phyloP scores from a whole-genome alignment of 495 filamentous ascomycete species.

The Usnea hakonensis region DNA sequence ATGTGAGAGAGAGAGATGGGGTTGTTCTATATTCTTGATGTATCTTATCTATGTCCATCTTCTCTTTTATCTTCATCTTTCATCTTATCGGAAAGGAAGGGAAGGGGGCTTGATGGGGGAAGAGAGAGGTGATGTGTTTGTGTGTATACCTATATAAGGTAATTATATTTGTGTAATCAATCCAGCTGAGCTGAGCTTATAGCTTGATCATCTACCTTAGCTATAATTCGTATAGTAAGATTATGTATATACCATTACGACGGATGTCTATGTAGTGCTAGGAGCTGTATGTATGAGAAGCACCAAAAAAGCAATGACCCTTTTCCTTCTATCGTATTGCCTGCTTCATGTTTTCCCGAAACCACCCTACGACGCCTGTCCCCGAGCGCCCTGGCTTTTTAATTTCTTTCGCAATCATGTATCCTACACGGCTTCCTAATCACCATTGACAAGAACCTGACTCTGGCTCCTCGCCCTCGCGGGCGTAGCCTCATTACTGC shows the following conservation, averaged over 20 bases:
- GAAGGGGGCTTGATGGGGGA: too few relatives aligned
- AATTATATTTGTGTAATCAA: background rate
- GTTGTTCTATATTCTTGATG: too few relatives aligned
- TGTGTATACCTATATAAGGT: too few relatives aligned
- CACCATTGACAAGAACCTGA: conserved; percentile 12
- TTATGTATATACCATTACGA: background rate
- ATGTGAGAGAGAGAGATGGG: too few relatives aligned
- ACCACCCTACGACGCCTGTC: background rate
- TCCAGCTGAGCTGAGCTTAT: background rate
- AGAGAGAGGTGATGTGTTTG: background rate
- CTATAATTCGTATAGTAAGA: background rate
- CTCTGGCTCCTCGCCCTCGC: conserved; percentile 12
- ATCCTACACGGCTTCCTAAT: background rate
- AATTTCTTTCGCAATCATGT: too few relatives aligned
- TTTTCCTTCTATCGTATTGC: too few relatives aligned
- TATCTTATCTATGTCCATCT: too few relatives aligned
- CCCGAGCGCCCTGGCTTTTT: too few relatives aligned
- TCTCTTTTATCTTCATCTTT: too few relatives aligned
- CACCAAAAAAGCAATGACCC: background rate
- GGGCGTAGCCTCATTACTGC: conserved; percentile 28
- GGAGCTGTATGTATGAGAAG: background rate
- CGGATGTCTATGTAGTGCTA: background rate
- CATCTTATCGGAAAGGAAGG: too few relatives aligned
- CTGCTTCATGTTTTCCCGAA: background rate
- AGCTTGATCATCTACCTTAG: too few relatives aligned